A percentile compares a stretch with the other conserved stretches of the same genome.
Conservation (phyloP, 2,329 filamentous ascomycete genomes). For the Pseudogymnoascus sp. region DNA sequence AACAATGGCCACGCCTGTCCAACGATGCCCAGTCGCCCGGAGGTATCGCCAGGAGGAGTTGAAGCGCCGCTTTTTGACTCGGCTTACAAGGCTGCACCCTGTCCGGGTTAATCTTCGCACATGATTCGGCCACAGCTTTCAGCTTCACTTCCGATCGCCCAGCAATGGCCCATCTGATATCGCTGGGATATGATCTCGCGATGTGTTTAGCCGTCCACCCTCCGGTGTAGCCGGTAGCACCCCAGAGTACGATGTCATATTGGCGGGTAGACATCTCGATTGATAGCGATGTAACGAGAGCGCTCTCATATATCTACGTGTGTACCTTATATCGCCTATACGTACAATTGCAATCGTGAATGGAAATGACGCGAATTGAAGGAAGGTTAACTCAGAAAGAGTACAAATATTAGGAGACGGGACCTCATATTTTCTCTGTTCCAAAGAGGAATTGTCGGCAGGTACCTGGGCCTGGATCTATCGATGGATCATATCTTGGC, state of each 20-base stretch:
- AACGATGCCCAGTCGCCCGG: background rate
- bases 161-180: constrained; percentile 80
- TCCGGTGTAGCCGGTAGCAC: constrained; percentile 77
- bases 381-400: background rate
- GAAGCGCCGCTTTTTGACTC: background rate
- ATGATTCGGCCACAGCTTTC: constrained; percentile 56
- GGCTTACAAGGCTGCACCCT: constrained; percentile 59
- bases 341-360: constrained; percentile 9
- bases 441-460: background rate
- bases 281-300: background rate
- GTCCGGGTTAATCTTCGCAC: constrained; percentile 60
- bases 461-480: constrained; percentile 5
- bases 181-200: constrained; percentile 58
- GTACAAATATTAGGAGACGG: background rate
- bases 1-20: background rate
- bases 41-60: background rate
- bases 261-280: constrained; percentile 24
- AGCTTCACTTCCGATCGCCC: constrained; percentile 76
- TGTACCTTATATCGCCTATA: background rate
- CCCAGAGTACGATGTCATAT: constrained; percentile 60
- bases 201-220: constrained; percentile 70
- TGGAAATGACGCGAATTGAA: background rate
- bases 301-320: background rate
- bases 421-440: background rate
- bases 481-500: background rate